Conservation (phyloP, 2,329 filamentous ascomycete species). For the Pseudofabraea citricarpa region DNA sequence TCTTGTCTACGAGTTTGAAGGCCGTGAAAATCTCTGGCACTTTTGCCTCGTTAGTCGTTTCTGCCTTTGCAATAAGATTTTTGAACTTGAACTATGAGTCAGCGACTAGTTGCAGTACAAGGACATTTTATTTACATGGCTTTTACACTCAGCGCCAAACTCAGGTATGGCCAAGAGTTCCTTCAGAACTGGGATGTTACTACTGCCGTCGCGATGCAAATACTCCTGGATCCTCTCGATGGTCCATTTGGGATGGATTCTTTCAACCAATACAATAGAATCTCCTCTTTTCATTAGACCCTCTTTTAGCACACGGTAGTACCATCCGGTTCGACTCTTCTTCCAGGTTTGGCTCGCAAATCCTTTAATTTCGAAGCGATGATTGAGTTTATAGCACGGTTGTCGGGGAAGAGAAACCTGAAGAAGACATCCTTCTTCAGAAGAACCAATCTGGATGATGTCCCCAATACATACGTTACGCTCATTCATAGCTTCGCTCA, state of each 20-base stretch:
- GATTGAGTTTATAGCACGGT: conserved; percentile 66
- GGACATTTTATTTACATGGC: conserved; percentile 33
- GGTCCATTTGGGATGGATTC: conserved; percentile 55
- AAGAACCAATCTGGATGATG: conserved; percentile 42
- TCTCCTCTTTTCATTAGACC: conserved; percentile 53
- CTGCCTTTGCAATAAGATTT: conserved; percentile 43
- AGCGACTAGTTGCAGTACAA: too few relatives aligned
- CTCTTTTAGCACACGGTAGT: conserved; percentile 55
- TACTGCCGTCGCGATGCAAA: conserved; percentile 46
- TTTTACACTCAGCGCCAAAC: conserved; percentile 36
- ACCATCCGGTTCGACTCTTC: conserved; percentile 58
- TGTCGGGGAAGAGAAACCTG: conserved; percentile 58
- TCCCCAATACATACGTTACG: conserved; percentile 63
- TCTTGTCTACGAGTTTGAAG: conserved; percentile 42
- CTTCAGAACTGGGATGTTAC: conserved; percentile 44
- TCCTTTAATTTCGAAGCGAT: conserved; percentile 58
- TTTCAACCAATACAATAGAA: conserved; percentile 48
- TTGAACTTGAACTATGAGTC: too few relatives aligned
- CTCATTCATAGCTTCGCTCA: conserved; percentile 53
- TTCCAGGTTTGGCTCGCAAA: conserved; percentile 55
- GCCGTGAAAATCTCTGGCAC: conserved; percentile 29
- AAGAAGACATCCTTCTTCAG: conserved; percentile 38
- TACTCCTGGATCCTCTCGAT: conserved; percentile 60
- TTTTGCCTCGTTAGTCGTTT: conserved; percentile 20
- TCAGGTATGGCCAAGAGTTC: conserved; percentile 34